Evolutionary conservation across 1,139 yeast genomes (phyloP), one percentile per base, ranked within the genome.

Genomic region (Yamadazyma sp.): DNA sequence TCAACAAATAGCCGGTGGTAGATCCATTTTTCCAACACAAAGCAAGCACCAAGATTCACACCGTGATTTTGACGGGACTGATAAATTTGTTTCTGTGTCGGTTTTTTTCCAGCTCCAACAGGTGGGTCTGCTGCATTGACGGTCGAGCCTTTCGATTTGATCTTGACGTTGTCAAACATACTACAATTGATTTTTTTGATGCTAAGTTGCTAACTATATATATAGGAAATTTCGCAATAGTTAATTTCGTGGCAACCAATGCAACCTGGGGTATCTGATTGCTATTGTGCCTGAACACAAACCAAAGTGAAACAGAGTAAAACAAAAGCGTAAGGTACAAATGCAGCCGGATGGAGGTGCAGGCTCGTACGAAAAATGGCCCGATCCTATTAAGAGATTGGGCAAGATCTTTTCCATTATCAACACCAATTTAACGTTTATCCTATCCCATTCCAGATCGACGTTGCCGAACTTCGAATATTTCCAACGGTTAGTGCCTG

Each of bases 11-110:
- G 66, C 28, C 66, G 65, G 42, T 74, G 82, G 57, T 64, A 85
- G 34, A 89, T 82, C 73, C 83, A 84, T 50, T 80, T 80, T 54
- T 92, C 98, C 39, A 81, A 71, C 1, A 89, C 83, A 57, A 90
- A 90, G 52, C 87, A 65, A 0, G 92, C 78, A 1, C 98, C 97
- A 31, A 92, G 62, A 57, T 90, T 90, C 26, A 88, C 95, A 10
- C 97, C 98, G 53, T 76, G 80, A 54, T 87, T 87, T 46, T 66
- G 70, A 41, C 97, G 70, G 33, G 75, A 67, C 51, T 80, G 86
- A 55, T 73, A 81, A 22, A 88, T 76, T 38, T 82, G 78, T 34
- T 67, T 66, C 41, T 61, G 59, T 15, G 72, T 54, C 0, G 86
- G 82, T 3, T 53, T 48, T 31, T 57, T 40, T 26, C 67, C 67